Evolutionary conservation across 345 rosid genomes (phyloP).

Genomic region (Syzygium oleosum): DNA sequence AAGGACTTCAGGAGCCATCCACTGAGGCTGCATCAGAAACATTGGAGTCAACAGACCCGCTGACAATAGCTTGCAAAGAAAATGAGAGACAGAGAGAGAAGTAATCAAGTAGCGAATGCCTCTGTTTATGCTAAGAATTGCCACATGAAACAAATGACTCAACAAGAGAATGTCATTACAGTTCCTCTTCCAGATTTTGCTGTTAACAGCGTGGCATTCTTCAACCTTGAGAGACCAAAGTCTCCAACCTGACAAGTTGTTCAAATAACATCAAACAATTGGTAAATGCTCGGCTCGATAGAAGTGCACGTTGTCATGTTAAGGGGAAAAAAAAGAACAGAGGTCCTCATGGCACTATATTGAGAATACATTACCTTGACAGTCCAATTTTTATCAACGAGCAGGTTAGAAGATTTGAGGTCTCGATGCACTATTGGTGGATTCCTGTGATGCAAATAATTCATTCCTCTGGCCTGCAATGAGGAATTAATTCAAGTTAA

Average conservation of each 20-base stretch:
- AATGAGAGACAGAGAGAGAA: background rate
- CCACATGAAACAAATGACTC: background rate
- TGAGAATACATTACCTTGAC: slow-evolving; percentile 50
- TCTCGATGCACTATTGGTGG: slow-evolving; percentile 90
- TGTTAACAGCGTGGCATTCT: slow-evolving; percentile 67
- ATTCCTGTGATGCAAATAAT: slow-evolving; percentile 81
- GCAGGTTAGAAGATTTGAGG: slow-evolving; percentile 85
- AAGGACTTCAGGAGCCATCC: slow-evolving; percentile 99
- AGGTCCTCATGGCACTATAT: background rate
- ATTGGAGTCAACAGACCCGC: background rate
- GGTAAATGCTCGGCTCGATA: background rate
- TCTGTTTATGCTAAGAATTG: background rate
- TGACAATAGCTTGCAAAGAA: background rate
- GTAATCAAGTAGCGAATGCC: background rate
- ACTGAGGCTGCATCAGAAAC: slow-evolving; percentile 60
- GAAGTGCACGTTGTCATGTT: background rate
- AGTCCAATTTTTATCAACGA: slow-evolving; percentile 82
- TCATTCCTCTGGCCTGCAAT: slow-evolving; percentile 89
- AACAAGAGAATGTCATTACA: slow-evolving; percentile 18
- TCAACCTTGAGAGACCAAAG: slow-evolving; percentile 85
- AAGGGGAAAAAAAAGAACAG: background rate
- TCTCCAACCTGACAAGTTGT: slow-evolving; percentile 59
- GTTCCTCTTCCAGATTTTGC: slow-evolving; percentile 86
- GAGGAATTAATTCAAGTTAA: background rate
- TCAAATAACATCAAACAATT: background rate